Percentiles rank a stretch among this genome's conserved stretches.
phyloP scores from a whole-genome alignment of 2,329 filamentous ascomycete species.

The Scedosporium minutisporum region DNA sequence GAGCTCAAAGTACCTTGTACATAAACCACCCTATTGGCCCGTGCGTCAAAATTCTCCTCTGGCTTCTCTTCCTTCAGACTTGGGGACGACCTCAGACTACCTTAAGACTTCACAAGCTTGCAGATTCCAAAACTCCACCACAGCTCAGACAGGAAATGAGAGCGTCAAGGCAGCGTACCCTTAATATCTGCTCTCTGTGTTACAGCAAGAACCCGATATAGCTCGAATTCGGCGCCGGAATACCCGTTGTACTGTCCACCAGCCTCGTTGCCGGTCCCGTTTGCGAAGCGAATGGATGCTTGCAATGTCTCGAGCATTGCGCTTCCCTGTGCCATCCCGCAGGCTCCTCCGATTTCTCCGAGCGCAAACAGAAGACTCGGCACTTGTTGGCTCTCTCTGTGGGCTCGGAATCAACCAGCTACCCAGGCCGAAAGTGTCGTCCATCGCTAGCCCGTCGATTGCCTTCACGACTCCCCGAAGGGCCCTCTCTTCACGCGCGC shows the following conservation, averaged over 20 bases:
- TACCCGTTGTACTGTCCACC: conserved; percentile 5
- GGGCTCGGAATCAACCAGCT: not conserved
- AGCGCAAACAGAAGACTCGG: conserved; percentile 53
- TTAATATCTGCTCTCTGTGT: not conserved
- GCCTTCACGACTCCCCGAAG: not conserved
- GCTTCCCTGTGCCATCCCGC: conserved; percentile 39
- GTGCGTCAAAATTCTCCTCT: not conserved
- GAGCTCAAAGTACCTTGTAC: not conserved
- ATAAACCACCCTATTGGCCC: not conserved
- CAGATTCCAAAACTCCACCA: not conserved
- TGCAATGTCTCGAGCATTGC: conserved; percentile 35
- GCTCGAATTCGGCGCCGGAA: not conserved
- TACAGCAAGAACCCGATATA: not conserved
- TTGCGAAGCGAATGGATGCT: conserved; percentile 3
- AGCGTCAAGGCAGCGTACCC: not conserved
- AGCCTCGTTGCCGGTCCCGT: not conserved
- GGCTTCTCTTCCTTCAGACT: not conserved
- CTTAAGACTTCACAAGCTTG: not conserved
- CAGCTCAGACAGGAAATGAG: not conserved
- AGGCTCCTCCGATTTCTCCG: conserved; percentile 63
- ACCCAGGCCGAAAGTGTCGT: not conserved
- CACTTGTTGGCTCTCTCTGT: conserved; percentile 32
- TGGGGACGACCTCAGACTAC: not conserved
- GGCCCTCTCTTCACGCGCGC: not conserved
- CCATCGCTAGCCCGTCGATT: not conserved